Conservation (phyloP, 2,329 filamentous ascomycete genomes). For the Volutella citrinella region DNA sequence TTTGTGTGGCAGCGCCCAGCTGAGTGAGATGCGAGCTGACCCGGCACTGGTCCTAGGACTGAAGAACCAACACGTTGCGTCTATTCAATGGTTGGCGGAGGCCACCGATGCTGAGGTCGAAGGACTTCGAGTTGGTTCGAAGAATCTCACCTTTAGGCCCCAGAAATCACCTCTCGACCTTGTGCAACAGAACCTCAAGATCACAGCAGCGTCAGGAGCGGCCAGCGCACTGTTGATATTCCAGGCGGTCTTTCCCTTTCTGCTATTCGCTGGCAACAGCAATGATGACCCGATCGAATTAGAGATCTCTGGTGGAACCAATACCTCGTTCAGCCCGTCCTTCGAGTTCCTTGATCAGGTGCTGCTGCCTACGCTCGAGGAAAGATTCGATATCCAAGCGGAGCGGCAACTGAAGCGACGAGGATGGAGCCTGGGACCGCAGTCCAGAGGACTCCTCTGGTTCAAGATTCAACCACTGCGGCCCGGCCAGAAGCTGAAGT, state of each 20-base stretch:
- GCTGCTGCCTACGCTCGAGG: constrained; percentile 51
- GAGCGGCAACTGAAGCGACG: constrained; percentile 43
- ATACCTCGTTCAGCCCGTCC: constrained; percentile 54
- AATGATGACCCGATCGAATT: constrained; percentile 44
- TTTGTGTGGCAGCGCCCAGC: constrained; percentile 12
- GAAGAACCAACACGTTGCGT: constrained; percentile 58
- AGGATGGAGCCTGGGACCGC: constrained; percentile 49
- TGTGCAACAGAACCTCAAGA: constrained; percentile 41
- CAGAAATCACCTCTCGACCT: constrained; percentile 36
- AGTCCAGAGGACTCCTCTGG: constrained; percentile 39
- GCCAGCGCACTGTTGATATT: constrained; percentile 57
- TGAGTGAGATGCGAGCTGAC: neutral
- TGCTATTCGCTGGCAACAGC: constrained; percentile 51
- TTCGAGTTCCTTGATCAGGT: constrained; percentile 63
- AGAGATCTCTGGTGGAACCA: constrained; percentile 56
- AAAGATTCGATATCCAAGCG: constrained; percentile 46
- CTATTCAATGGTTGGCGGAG: constrained; percentile 51
- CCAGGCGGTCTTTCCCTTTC: constrained; percentile 58
- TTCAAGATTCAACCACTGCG: constrained; percentile 37
- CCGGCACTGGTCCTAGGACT: constrained; percentile 41
- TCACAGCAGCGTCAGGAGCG: constrained; percentile 47
- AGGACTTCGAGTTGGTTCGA: constrained; percentile 50
- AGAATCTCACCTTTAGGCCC: constrained; percentile 47
- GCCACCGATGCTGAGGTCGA: constrained; percentile 49
- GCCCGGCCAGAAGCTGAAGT: constrained; percentile 34